phyloP scores from a whole-genome alignment of 1,284 basidiomycete genomes.

The Tremellales sp. region DNA sequence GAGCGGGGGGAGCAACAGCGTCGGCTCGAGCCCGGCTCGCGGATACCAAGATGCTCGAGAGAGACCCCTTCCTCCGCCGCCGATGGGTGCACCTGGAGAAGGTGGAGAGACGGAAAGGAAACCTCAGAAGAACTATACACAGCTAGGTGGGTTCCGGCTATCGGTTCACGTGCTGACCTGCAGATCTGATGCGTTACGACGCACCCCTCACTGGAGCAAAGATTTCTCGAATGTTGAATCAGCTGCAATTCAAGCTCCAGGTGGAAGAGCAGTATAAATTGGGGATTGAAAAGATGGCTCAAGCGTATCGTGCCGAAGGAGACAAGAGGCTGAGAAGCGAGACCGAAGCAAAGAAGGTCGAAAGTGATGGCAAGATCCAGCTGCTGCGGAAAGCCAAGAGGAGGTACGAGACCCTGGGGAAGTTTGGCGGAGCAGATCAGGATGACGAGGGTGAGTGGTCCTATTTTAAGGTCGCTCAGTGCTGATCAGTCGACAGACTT shows the following conservation, averaged over 20 bases:
- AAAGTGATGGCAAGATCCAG: constrained; percentile 95
- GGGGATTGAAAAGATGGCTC: constrained; percentile 99
- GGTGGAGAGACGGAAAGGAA: constrained; percentile 7
- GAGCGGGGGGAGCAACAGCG: not conserved
- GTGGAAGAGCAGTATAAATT: constrained; percentile 98
- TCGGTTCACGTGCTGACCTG: not conserved
- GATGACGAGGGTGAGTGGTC: constrained; percentile 62
- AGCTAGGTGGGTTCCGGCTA: constrained; percentile 34
- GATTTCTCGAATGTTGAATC: constrained; percentile 96
- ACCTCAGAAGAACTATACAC: constrained; percentile 42
- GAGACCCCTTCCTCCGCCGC: constrained; percentile 40
- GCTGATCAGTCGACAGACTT: constrained; percentile 29
- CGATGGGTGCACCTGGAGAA: constrained; percentile 15
- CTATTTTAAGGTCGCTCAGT: not conserved
- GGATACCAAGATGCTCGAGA: constrained; percentile 22
- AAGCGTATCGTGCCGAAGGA: constrained; percentile 87
- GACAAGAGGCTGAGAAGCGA: constrained; percentile 90
- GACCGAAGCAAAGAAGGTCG: constrained; percentile 87
- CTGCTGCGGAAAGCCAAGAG: constrained; percentile 87
- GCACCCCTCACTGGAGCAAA: constrained; percentile 94
- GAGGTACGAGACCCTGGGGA: constrained; percentile 92
- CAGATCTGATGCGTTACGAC: constrained; percentile 94
- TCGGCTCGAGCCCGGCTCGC: constrained; percentile 27
- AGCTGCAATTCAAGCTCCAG: constrained; percentile 98
- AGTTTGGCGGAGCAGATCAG: constrained; percentile 82